A percentile compares a stretch with the other conserved stretches of the same genome.
Evolutionary conservation across 345 rosid genomes (phyloP).

Genomic region (Alliaria petiolata): DNA sequence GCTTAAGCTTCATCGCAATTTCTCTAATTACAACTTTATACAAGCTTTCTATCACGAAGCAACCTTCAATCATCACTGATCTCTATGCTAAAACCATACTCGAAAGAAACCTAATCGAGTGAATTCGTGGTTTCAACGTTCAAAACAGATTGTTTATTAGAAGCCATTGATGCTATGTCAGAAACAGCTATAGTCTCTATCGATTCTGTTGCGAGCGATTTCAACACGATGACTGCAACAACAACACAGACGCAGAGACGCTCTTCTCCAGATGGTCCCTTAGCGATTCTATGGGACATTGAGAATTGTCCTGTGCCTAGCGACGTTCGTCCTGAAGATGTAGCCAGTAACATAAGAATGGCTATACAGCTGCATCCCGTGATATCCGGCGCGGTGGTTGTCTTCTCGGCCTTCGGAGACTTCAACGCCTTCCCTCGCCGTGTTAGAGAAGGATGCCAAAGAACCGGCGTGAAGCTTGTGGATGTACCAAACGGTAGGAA

Average conservation of each 20-base stretch:
- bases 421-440: constrained; percentile 90
- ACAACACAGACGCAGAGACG: constrained; percentile 5
- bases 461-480: constrained; percentile 89
- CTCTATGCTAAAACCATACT: no score
- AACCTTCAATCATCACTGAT: no score
- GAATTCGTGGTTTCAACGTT: neutral
- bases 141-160: neutral
- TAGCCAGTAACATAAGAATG: constrained; percentile 85
- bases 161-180: constrained; percentile 11
- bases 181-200: constrained; percentile 21
- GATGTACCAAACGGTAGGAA: constrained; percentile 98
- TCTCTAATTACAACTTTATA: neutral
- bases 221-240: constrained; percentile 29
- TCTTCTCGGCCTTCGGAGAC: constrained; percentile 95
- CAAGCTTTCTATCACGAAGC: no score
- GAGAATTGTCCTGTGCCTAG: constrained; percentile 93
- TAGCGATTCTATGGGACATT: constrained; percentile 92
- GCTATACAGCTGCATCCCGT: constrained; percentile 86
- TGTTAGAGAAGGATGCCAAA: constrained; percentile 95
- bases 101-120: neutral
- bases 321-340: constrained; percentile 91
- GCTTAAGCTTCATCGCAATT: neutral
- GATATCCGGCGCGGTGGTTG: constrained; percentile 65
- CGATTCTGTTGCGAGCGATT: constrained; percentile 27
- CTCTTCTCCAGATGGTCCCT: constrained; percentile 52